A percentile compares a stretch with the other conserved stretches of the same genome.
Evolutionary conservation across 129 eudicot species (phyloP).

Genomic region (Silybum marianum): DNA sequence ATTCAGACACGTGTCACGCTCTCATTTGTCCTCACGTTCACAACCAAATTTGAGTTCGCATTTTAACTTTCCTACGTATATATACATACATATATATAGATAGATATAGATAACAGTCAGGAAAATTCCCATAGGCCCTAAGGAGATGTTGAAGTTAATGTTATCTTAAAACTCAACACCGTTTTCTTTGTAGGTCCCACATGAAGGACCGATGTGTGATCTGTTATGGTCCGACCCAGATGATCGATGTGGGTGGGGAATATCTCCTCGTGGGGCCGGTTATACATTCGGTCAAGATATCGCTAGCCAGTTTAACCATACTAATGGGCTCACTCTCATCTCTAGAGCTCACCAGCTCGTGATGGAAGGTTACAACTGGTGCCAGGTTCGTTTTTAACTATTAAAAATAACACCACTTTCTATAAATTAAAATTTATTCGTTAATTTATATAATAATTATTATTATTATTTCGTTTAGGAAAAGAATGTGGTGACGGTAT

Average conservation of each 20-base stretch:
- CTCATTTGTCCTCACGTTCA: too few relatives aligned
- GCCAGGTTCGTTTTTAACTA: constrained; percentile 63
- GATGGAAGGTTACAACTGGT: constrained; percentile 95
- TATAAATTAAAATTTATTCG: neutral
- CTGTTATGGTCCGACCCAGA: constrained; percentile 97
- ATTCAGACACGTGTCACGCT: too few relatives aligned
- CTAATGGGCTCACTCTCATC: constrained; percentile 83
- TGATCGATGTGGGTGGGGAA: constrained; percentile 95
- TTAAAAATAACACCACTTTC: neutral
- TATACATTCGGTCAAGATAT: constrained; percentile 94
- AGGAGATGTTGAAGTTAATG: neutral
- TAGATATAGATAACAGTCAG: too few relatives aligned
- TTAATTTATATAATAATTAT: neutral
- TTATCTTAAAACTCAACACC: neutral
- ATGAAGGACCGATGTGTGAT: constrained; percentile 97
- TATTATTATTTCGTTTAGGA: constrained; percentile 44
- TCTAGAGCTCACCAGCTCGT: constrained; percentile 97
- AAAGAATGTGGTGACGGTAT: constrained; percentile 91
- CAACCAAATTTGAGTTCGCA: too few relatives aligned
- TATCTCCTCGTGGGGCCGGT: constrained; percentile 97
- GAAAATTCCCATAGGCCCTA: too few relatives aligned
- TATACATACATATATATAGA: too few relatives aligned
- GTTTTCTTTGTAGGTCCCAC: constrained; percentile 64
- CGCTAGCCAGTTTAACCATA: constrained; percentile 83
- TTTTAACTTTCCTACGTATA: too few relatives aligned